Base-by-base conservation (phyloP, 2,329 filamentous ascomycete genomes). In the Dothistroma pini region DNA sequence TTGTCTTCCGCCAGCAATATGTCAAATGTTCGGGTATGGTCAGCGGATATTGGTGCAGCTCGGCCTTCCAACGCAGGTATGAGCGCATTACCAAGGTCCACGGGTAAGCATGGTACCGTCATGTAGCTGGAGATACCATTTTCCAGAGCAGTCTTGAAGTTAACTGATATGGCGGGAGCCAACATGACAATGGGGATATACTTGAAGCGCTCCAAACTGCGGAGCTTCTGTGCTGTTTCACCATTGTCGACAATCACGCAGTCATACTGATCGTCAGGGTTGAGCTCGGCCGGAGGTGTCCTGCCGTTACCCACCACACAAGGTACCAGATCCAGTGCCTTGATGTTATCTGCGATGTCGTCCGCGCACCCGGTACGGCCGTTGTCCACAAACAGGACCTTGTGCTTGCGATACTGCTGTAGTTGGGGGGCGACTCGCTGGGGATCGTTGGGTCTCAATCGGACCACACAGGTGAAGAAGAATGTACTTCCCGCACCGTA, bases 61-160 rank as follows among this genome's bases (percentile, higher is more conserved):
- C 93, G 85, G 70, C 96, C 96, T 77, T 97, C 95, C 25, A 99
- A 81, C 2, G 95, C 95, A 7, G 95, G 95, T 19, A 97, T 90
- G 84, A 99, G 93, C 67, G 93, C 93, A 71, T 97, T 97, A 62
- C 92, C 93, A 61, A 99, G 81, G 75, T 99, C 95, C 65, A 97
- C 96, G 5, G 93, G 86, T 71, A 93, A 85, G 77, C 95, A 97
- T 9, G 95, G 95, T 16, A 92, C 96, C 1, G 95, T 97, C 92
- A 97, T 97, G 77, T 97, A 97, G 55, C 93, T 97, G n/a, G 93
- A 96, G 68, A 99, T 96, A 65, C 95, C 93, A 66, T 97, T 84
- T 74, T 97, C 95, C 62, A 97, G 80, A 61, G 93, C 95, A 2
- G 91, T 95, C 79, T 96, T 96, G 69, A 99, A 83, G 75, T 88